Evolutionary conservation across 176 grass and related monocot species (phyloP), one percentile per base, ranked within the genome.

Genomic region (Hsuehochloa calcarea): DNA sequence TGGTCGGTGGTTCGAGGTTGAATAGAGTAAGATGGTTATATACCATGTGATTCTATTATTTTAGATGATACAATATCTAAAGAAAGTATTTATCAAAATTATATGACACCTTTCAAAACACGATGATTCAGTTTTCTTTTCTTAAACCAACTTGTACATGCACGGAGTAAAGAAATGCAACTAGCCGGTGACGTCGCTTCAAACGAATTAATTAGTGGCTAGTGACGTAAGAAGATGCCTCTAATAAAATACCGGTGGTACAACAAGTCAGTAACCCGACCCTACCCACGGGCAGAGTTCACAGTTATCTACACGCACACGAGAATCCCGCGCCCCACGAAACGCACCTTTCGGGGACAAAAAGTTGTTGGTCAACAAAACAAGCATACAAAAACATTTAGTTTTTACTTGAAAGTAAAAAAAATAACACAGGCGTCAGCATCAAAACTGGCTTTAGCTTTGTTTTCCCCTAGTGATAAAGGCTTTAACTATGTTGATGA

Each of bases 221-320:
- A 8, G 13, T 86, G 84, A 86, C 84, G 20, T 77, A 14, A 71
- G 19, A 8, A 52, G 70, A 86, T 82, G 64, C 72, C 25, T 62
- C 11, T 5, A 68, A n/a, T 60, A 78, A 38, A 62, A 43, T 85
- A 84, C 13, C 37, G 5, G 19, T 27, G 11, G 0, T 10, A 41
- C 43, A 50, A 41, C 43, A 50, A 67, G 76, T 35, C 52, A 15
- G 7, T 11, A 27, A 47, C 6, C 51, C 16, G 5, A 39, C 34
- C 20, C 56, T 26, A 25, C 35, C 9, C 50, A 12, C n/a, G 39
- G 15, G 23, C 25, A 11, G 45, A 66, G 45, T 41, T 56, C 35
- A 68, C 1, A 31, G 38, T 35, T 20, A 22, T 13, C 22, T n/a
- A 55, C 37, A 6, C 67, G 14, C 58, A 20, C 67, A 67, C 60